Base-by-base conservation (phyloP, 2,329 filamentous ascomycete genomes). In the Penicillium occitanis region DNA sequence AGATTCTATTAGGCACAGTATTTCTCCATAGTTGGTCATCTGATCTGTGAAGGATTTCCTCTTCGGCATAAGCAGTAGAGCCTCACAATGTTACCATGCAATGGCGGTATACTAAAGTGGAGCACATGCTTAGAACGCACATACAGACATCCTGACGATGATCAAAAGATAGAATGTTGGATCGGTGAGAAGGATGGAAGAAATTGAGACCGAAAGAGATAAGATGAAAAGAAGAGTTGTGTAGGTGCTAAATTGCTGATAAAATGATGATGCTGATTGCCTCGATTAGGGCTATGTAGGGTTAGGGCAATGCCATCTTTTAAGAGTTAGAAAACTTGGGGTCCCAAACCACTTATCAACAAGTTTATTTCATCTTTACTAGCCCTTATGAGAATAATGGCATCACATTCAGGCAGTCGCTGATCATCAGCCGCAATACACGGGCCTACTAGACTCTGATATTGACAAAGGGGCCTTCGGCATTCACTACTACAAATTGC, bases 51-150 rank as follows among this genome's bases (percentile, higher is more conserved):
- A 33, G 17, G 28, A 30, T 30, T 30, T 17, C 25, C 50, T 10
- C 14, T 55, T 35, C 10, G 30, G 10, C 0, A 35, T n/a, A 55
- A 33, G 51, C 17, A 30, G 30, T 17, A 55, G 30, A 55, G 51
- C 51, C 51, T 55, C 51, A 55, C 51, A 22, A 35, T 55, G 51
- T 22, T 35, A 57, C 53, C 33, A n/a, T 57, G 30, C 19, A 40
- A 57, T 57, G 28, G 11, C n/a, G 33, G 19, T 25, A 57, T 40
- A 51, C 13, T 3, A 22, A 55, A 1, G 3, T 53, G 28, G 28
- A 53, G 25, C 8, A 33, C 25, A 33, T 53, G 17, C 3, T 33
- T 53, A n/a, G 17, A 10, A 53, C 50, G 28, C 7, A 33, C 50
- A 14, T 30, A 28, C 25, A 51, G 14, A n/a, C 2, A 17, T n/a